These are phyloP conservation scores for Gremmenia infestans DNA, from an alignment of 2,329 filamentous ascomycete species.

Conservation along the genomic window DNA sequence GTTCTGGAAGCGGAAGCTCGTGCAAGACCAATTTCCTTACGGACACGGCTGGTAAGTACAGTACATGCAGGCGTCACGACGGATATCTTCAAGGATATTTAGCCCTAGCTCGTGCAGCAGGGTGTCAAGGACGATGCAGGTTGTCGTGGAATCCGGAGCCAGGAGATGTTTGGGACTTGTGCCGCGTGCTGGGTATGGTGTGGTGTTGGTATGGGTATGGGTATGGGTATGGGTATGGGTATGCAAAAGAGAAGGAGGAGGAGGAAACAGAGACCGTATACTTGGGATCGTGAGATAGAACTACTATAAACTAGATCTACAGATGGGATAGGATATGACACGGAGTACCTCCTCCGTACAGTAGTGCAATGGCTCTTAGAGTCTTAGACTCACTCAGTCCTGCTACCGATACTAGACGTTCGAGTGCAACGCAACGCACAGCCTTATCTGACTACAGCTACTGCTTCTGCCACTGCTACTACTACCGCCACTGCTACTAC, in stretches of 20 bases:
- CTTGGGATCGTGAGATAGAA: not conserved
- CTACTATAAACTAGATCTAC: no score
- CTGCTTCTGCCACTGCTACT: no score
- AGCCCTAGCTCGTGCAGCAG: conserved; percentile 24
- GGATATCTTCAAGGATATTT: conserved; percentile 19
- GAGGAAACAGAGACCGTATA: not conserved
- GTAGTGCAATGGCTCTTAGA: no score
- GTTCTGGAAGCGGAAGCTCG: conserved; percentile 30
- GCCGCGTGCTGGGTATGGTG: not conserved
- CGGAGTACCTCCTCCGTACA: no score
- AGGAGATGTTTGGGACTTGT: conserved; percentile 23
- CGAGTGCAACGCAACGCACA: not conserved
- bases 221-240: not conserved
- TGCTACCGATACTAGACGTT: not conserved
- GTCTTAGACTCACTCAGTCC: not conserved
- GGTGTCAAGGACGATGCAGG: conserved; percentile 17
- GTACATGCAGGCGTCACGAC: conserved; percentile 18
- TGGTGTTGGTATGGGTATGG: no score
- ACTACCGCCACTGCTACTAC: not conserved
- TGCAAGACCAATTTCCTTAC: conserved; percentile 18
- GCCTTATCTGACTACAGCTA: not conserved
- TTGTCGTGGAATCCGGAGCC: conserved; percentile 12
- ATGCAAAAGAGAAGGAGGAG: not conserved
- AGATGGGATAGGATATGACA: no score
- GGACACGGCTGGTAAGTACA: conserved; percentile 14